Base-by-base conservation (phyloP, 257 asterid species). In the Cruciata laevipes region DNA sequence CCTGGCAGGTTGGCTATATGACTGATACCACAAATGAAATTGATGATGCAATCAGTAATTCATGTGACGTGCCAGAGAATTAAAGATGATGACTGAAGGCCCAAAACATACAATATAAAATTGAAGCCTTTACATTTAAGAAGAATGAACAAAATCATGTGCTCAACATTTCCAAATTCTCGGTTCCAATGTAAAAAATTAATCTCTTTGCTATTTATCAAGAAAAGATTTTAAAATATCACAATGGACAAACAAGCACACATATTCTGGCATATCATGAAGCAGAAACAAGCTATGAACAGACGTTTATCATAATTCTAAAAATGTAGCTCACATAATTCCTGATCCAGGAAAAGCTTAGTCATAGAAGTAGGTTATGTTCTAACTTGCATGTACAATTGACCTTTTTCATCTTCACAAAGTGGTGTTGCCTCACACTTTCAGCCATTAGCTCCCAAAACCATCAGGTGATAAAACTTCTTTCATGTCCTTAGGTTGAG, bases 321-420 rank as follows among this genome's bases (percentile, higher is more conserved):
- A 31, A 12, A 14, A 18, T 27, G 44, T 8, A 31, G 14, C 24
- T 61, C 44, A 61, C 17, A 35, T 31, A 6, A 17, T 61, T 16
- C 65, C 44, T 16, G 65, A 17, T 61, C 17, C 7, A 4, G 49
- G 14, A 18, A 62, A 33, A 62, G 66, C 44, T 17, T 33, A 62
- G 20, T 8, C 38, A 33, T 30, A 33, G 66, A 33, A 62, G 47
- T 31, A 35, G 24, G 2, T n/a, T 35, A 23, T 35, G 30, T 2
- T 62, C 66, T n/a, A 62, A 62, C 51, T 62, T 13, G 44, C 17
- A 20, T 31, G 65, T 61, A 13, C 30, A 33, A 10, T 18, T 35
- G 66, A 33, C 66, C 66, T 33, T 24, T 21, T 62, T 35, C 44
- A n/a, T 35, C 66, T 62, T 62, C 21, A 8, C 49, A 62, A 11